A percentile compares a stretch with the other conserved stretches of the same genome.
phyloP scores from a whole-genome alignment of 2,329 filamentous ascomycete genomes.

The Sphaerulina musiva region DNA sequence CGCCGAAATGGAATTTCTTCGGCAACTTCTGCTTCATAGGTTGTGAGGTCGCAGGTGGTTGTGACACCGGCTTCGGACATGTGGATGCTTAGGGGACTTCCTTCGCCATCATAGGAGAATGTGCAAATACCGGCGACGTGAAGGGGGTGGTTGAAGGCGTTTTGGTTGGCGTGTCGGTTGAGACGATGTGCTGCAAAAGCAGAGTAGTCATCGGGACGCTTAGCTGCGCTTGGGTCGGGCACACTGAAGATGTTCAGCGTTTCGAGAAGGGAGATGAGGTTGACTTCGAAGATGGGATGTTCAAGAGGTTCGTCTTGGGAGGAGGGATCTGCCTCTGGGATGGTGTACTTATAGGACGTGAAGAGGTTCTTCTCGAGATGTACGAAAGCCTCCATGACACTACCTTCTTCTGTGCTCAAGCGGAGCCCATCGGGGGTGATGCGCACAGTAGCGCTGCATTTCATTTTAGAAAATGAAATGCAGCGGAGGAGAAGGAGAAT shows the following conservation, averaged over 20 bases:
- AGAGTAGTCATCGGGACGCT: slow-evolving; percentile 35
- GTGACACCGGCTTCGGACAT: slow-evolving; percentile 81
- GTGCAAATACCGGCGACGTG: slow-evolving; percentile 82
- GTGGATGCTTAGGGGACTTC: slow-evolving; percentile 74
- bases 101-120: slow-evolving; percentile 66
- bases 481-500: slow-evolving; percentile 60
- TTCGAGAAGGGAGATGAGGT: slow-evolving; percentile 78
- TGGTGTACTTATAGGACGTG: slow-evolving; percentile 69
- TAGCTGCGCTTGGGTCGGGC: slow-evolving; percentile 36
- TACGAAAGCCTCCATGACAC: slow-evolving; percentile 81
- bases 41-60: slow-evolving; percentile 83
- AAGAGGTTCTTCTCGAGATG: slow-evolving; percentile 88
- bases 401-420: slow-evolving; percentile 80
- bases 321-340: slow-evolving; percentile 38
- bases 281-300: slow-evolving; percentile 74
- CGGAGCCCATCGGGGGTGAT: slow-evolving; percentile 79
- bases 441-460: slow-evolving; percentile 63
- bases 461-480: slow-evolving; percentile 54
- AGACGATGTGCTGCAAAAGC: slow-evolving; percentile 35
- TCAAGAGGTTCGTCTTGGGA: slow-evolving; percentile 36
- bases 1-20: slow-evolving; percentile 86
- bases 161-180: slow-evolving; percentile 43
- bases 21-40: slow-evolving; percentile 52
- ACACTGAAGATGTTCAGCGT: slow-evolving; percentile 92
- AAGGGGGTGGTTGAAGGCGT: slow-evolving; percentile 74